Evolutionary conservation across 805 yeast species (phyloP).

Genomic region (Starmerella floricola): DNA sequence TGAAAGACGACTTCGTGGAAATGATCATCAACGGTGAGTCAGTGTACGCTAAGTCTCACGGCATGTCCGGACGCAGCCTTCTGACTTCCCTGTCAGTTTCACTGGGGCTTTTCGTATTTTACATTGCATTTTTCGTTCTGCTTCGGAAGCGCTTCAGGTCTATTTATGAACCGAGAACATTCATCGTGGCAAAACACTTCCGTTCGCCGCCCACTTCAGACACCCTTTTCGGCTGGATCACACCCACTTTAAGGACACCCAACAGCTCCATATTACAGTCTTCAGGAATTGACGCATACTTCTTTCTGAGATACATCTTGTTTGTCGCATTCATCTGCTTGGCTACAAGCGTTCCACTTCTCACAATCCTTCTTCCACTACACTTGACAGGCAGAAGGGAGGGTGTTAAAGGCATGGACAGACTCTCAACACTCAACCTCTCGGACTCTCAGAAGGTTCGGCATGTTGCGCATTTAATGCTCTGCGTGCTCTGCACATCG

Average conservation of each 20-base stretch:
- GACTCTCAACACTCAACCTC: constrained; percentile 58
- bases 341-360: constrained; percentile 41
- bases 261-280: constrained; percentile 35
- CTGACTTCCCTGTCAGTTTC: constrained; percentile 33
- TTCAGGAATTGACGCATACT: constrained; percentile 64
- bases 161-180: constrained; percentile 47
- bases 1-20: constrained; percentile 18
- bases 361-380: constrained; percentile 53
- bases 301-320: constrained; percentile 50
- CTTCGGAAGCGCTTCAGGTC: constrained; percentile 29
- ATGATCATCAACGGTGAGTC: constrained; percentile 17
- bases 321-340: constrained; percentile 41
- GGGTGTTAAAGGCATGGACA: constrained; percentile 38
- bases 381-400: constrained; percentile 37
- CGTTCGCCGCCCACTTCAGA: constrained; percentile 26
- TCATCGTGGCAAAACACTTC: constrained; percentile 33
- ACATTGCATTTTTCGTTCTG: constrained; percentile 32
- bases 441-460: constrained; percentile 39
- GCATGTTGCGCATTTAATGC: constrained; percentile 50
- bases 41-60: constrained; percentile 8
- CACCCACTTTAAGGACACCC: constrained; percentile 33
- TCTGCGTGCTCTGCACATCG: constrained; percentile 43
- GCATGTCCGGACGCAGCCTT: constrained; percentile 19
- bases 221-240: constrained; percentile 47
- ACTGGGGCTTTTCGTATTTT: constrained; percentile 40